Base-by-base conservation (phyloP, 352 stramenopile genomes). In the Globisporangium acanthophoron region DNA sequence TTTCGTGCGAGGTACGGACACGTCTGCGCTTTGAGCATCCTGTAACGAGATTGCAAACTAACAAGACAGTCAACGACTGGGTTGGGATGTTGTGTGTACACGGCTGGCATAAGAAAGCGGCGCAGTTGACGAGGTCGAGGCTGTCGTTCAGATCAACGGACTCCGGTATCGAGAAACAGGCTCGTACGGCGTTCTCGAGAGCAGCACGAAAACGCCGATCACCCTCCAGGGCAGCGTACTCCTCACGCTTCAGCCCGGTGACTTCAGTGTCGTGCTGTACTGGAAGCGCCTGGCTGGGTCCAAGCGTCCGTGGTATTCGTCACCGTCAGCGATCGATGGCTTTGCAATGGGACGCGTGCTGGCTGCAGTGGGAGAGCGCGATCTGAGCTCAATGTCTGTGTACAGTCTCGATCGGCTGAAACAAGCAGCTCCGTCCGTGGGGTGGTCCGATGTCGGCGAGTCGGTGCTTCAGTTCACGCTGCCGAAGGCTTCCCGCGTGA, bases 371-470 rank as follows among this genome's bases (percentile, higher is more conserved):
- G 76, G 79, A 0, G 74, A 90, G 53, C 65, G 64, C 37, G 58
- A 60, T 21, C 52, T 84, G 18, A 58, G 81, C 21, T 67, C 65
- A 2, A 61, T 90, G 12, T 88, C 83, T 0, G 66, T 87, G 6
- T 92, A 90, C 51, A 64, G 71, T 52, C 61, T 88, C 20, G 57
- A 77, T 9, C 67, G 83, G 40, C 78, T 71, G 53, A 47, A 72
- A 7, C 48, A 67, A 39, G 24, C 56, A 15, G 55, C 71, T 12
- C 20, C 44, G 31, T 40, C 73, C 1, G 66, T 70, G 4, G 58
- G 81, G 7, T 92, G 83, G 83, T 92, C 80, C 1, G 80, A 90
- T 50, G 83, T 92, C 20, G 83, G 83, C 18, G 73, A 89, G 50
- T 90, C 83, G 16, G 67, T 90, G 11, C 72, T 90, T n/a, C 71